These are phyloP conservation scores for Williopsis jadinii DNA, from an alignment of 1,139 yeast genomes.

Conservation along the genomic window DNA sequence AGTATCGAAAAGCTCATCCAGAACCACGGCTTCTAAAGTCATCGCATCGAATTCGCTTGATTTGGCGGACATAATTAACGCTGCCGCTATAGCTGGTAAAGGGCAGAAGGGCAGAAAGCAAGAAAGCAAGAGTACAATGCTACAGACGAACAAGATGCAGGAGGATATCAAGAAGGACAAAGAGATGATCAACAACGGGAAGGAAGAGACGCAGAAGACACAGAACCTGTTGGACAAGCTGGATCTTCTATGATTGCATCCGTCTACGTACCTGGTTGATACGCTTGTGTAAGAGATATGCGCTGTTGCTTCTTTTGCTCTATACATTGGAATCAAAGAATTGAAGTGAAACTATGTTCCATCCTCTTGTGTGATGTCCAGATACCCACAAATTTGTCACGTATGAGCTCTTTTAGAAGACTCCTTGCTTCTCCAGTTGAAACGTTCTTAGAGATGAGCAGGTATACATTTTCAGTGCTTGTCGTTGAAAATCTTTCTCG, in stretches of 20 bases:
- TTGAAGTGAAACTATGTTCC: no score
- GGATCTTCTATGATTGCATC: conserved; percentile 26
- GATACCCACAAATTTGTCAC: no score
- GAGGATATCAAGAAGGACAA: conserved; percentile 38
- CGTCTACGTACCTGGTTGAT: no score
- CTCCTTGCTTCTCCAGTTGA: no score
- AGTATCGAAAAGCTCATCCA: conserved; percentile 12
- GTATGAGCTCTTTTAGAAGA: no score
- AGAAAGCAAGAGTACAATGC: conserved; percentile 26
- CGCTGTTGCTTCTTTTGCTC: no score
- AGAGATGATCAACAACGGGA: conserved; percentile 33
- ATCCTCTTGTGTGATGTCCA: no score
- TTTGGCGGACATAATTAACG: conserved; percentile 29
- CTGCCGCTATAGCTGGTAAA: conserved; percentile 14
- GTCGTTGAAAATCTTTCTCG: no score
- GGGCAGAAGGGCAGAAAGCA: conserved; percentile 3
- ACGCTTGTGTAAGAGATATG: no score
- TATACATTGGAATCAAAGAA: no score
- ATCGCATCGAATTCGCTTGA: conserved; percentile 33
- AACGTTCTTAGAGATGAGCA: no score
- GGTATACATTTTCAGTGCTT: no score
- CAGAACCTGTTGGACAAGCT: conserved; percentile 49
- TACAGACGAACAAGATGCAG: conserved; percentile 26
- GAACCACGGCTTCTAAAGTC: conserved; percentile 27
- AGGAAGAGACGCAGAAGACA: conserved; percentile 34